Percentiles rank a stretch among this genome's conserved stretches.
Conservation (phyloP, 176 grass and related monocot genomes). For the Musa acuminata region DNA sequence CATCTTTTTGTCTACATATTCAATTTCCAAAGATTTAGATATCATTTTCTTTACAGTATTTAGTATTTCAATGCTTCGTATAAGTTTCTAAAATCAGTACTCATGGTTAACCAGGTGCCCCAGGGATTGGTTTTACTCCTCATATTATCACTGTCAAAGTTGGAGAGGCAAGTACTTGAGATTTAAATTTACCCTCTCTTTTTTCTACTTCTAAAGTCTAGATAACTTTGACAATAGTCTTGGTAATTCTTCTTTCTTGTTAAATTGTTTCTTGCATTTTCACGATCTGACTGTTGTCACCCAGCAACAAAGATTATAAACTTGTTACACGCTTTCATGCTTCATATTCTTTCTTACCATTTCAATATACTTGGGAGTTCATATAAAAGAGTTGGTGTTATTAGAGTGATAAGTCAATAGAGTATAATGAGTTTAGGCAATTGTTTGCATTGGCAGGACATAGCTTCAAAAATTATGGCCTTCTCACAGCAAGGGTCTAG, state of each 20-base stretch:
- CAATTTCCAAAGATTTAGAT: not conserved
- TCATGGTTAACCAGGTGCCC: conserved; percentile 44
- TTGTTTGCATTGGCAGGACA: conserved; percentile 49
- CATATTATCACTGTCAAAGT: conserved; percentile 87
- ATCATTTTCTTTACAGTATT: not conserved
- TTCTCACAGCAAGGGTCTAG: conserved; percentile 96
- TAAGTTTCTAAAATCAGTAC: conserved; percentile 13
- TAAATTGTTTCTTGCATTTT: not conserved
- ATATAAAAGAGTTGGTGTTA: not conserved
- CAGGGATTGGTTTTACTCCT: conserved; percentile 86
- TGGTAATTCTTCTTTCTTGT: not conserved
- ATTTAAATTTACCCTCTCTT: not conserved
- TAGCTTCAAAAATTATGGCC: conserved; percentile 94
- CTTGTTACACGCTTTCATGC: too few species aligned
- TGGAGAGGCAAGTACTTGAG: conserved; percentile 63
- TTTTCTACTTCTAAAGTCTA: not conserved
- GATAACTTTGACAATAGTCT: not conserved
- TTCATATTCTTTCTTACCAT: not conserved
- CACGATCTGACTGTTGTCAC: not conserved
- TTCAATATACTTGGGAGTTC: not conserved
- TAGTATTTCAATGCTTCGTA: conserved; percentile 10
- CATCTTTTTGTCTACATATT: not conserved
- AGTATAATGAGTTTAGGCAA: conserved; percentile 14
- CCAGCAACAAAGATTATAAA: not conserved
- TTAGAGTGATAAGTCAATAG: not conserved